These are phyloP conservation scores for Alternaria novae-zelandiae DNA, from an alignment of 2,329 filamentous ascomycete species.

Conservation along the genomic window DNA sequence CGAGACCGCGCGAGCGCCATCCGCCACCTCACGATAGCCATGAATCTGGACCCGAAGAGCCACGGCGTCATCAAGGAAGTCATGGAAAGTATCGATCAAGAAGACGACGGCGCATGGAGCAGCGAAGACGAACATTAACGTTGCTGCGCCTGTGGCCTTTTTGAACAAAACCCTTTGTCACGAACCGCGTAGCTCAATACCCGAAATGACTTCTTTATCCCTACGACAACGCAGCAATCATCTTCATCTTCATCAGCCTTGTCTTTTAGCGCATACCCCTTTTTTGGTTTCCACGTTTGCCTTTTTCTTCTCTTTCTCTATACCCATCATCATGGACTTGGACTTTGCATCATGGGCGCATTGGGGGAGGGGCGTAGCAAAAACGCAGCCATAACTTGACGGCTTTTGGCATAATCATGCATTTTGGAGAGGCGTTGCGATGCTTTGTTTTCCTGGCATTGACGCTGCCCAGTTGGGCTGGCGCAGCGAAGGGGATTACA, in stretches of 20 bases:
- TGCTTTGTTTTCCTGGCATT: background rate
- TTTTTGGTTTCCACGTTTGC: background rate
- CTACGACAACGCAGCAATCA: background rate
- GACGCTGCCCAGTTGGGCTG: background rate
- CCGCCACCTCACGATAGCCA: slow-evolving; percentile 89
- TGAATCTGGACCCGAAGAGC: slow-evolving; percentile 96
- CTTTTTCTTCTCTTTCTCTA: background rate
- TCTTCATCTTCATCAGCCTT: background rate
- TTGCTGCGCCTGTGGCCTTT: background rate
- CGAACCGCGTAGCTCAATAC: background rate
- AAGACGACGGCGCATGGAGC: slow-evolving; percentile 57
- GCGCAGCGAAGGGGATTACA: background rate
- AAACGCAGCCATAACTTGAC: background rate
- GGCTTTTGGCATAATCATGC: background rate
- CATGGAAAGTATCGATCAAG: slow-evolving; percentile 88
- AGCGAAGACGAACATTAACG: slow-evolving; percentile 43
- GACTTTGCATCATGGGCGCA: slow-evolving; percentile 1
- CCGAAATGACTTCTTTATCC: background rate
- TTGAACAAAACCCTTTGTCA: background rate
- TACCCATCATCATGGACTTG: slow-evolving; percentile 2
- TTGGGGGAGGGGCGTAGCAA: background rate
- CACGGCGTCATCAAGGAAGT: slow-evolving; percentile 94
- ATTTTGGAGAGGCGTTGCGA: background rate
- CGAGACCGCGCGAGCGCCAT: slow-evolving; percentile 75
- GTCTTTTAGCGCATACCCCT: slow-evolving; percentile 3